phyloP scores from a whole-genome alignment of 2,329 filamentous ascomycete genomes.

The Erysiphe pulchra region DNA sequence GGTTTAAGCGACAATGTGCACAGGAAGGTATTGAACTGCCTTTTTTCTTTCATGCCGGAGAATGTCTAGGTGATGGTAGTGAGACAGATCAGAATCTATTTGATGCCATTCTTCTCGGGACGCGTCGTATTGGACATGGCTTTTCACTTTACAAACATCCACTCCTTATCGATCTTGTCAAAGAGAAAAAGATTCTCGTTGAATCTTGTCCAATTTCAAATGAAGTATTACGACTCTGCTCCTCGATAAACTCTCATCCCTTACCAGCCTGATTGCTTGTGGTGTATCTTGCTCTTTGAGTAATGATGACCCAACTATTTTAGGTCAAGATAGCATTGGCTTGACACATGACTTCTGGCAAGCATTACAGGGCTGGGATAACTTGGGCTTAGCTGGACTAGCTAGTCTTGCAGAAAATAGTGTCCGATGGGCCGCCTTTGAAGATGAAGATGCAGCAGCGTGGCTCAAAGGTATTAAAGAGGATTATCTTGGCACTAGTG shows the following conservation, averaged over 20 bases:
- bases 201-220: conserved; percentile 85
- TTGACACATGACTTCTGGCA: conserved; percentile 93
- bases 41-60: conserved; percentile 83
- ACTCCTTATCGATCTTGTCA: conserved; percentile 65
- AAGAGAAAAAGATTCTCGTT: conserved; percentile 64
- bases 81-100: conserved; percentile 61
- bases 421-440: conserved; percentile 69
- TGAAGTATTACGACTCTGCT: conserved; percentile 58
- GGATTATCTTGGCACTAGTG: conserved; percentile 42
- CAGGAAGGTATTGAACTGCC: conserved; percentile 59
- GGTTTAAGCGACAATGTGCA: conserved; percentile 71
- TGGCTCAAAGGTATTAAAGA: conserved; percentile 52
- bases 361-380: conserved; percentile 73
- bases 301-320: conserved; percentile 76
- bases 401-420: conserved; percentile 81
- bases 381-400: conserved; percentile 65
- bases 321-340: conserved; percentile 58
- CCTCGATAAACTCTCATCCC: conserved; percentile 51
- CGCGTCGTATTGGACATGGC: conserved; percentile 69
- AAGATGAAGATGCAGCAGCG: conserved; percentile 44
- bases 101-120: conserved; percentile 68
- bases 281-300: conserved; percentile 65
- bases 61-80: conserved; percentile 58
- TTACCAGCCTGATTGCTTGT: conserved; percentile 64
- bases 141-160: conserved; percentile 84